phyloP scores from a whole-genome alignment of 495 filamentous ascomycete genomes.

The Neurospora cerealis region DNA sequence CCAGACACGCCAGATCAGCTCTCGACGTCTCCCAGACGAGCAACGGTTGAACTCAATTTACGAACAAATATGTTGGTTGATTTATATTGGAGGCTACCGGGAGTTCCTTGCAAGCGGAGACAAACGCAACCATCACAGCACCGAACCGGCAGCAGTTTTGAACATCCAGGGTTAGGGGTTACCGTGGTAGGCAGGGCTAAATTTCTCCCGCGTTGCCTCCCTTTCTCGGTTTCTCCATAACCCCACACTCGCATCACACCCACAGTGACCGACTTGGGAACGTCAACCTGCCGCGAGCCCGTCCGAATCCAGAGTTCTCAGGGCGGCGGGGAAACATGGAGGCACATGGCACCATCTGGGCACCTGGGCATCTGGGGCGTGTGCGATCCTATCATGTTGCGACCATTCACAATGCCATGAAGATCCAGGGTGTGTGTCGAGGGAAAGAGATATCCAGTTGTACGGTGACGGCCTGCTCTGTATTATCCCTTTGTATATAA shows the following conservation, averaged over 20 bases:
- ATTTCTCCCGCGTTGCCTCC: slow-evolving; percentile 23
- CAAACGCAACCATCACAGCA: not conserved
- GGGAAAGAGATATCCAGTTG: not conserved
- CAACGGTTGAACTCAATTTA: not conserved
- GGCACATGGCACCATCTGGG: slow-evolving; percentile 14
- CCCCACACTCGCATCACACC: slow-evolving; percentile 20
- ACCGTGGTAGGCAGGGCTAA: slow-evolving; percentile 18
- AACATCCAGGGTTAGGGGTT: not conserved
- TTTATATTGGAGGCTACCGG: not conserved
- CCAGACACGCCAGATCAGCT: not conserved
- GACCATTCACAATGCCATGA: slow-evolving; percentile 3
- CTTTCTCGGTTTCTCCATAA: not conserved
- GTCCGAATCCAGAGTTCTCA: slow-evolving; percentile 11
- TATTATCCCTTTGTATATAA: not conserved
- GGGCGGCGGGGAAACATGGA: slow-evolving; percentile 18
- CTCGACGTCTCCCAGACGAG: not conserved
- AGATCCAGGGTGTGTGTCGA: not conserved
- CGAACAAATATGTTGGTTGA: not conserved
- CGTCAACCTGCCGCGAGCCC: slow-evolving; percentile 21
- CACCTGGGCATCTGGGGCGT: not conserved
- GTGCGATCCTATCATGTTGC: slow-evolving; percentile 16
- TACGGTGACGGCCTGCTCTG: not conserved
- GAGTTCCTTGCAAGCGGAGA: not conserved
- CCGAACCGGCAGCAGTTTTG: not conserved
- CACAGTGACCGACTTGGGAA: slow-evolving; percentile 14